A percentile compares a stretch with the other conserved stretches of the same genome.
Conservation (phyloP, 345 rosid genomes). For the Eucalyptus camaldulensis region DNA sequence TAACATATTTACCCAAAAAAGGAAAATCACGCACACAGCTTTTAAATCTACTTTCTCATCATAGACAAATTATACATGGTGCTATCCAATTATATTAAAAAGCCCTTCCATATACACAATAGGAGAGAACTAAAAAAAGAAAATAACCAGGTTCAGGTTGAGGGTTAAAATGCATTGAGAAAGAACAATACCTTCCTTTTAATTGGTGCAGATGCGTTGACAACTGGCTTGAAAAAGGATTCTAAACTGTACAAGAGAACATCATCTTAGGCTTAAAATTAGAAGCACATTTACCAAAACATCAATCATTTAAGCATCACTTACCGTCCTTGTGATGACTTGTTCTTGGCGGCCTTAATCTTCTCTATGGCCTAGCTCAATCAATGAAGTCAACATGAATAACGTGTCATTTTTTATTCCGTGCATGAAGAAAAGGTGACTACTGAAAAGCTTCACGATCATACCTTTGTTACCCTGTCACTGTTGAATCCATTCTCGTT, state of each 20-base stretch:
- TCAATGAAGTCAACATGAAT: background rate
- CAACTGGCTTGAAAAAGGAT: constrained; percentile 73
- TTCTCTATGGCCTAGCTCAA: constrained; percentile 74
- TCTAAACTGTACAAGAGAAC: constrained; percentile 40
- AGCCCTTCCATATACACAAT: background rate
- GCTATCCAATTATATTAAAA: background rate
- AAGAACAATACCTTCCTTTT: constrained; percentile 64
- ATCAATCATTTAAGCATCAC: background rate
- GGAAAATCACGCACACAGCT: background rate
- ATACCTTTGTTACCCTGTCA: constrained; percentile 82
- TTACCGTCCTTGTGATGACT: constrained; percentile 92
- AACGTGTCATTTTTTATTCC: background rate
- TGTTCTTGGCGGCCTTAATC: constrained; percentile 85
- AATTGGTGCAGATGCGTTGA: constrained; percentile 35
- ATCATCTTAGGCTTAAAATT: background rate
- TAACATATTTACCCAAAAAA: background rate
- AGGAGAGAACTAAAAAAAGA: background rate
- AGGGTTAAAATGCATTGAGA: background rate
- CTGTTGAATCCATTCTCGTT: constrained; percentile 89
- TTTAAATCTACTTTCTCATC: background rate
- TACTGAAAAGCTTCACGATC: background rate
- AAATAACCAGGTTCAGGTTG: background rate
- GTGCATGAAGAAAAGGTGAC: background rate
- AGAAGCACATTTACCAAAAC: background rate
- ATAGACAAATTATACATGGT: background rate